A percentile compares a stretch with the other conserved stretches of the same genome.
These are phyloP conservation scores for Esteya vermicola DNA, from an alignment of 2,329 filamentous ascomycete genomes.

Conservation along the genomic window DNA sequence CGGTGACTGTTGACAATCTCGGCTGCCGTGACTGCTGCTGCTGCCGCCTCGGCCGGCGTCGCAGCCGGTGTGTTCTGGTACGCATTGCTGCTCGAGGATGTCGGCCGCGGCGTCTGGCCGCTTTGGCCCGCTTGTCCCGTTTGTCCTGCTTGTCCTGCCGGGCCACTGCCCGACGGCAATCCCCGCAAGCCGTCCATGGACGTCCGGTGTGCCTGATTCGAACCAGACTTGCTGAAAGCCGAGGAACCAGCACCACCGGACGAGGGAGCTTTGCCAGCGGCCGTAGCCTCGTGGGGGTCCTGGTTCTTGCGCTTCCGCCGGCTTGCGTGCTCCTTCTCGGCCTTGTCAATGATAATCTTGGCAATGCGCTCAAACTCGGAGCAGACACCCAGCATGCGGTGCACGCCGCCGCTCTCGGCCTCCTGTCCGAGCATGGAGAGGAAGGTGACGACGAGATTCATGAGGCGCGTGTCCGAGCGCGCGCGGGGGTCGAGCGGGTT, in stretches of 20 bases:
- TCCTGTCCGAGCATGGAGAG: slow-evolving; percentile 79
- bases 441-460: slow-evolving; percentile 88
- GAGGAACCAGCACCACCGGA: background rate
- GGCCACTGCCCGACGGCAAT: too few relatives aligned
- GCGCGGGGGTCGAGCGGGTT: slow-evolving; percentile 84
- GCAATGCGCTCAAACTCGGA: slow-evolving; percentile 95
- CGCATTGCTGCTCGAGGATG: slow-evolving; percentile 6
- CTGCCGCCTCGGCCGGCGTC: slow-evolving; percentile 9
- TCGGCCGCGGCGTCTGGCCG: slow-evolving; percentile 6
- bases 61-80: slow-evolving; percentile 9
- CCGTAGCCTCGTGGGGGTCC: slow-evolving; percentile 11
- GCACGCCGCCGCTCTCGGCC: slow-evolving; percentile 77
- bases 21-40: slow-evolving; percentile 8
- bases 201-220: too few relatives aligned
- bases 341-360: slow-evolving; percentile 77
- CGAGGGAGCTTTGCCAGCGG: slow-evolving; percentile 13
- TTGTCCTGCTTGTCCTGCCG: too few relatives aligned
- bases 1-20: slow-evolving; percentile 12
- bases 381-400: slow-evolving; percentile 86
- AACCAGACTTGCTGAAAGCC: too few relatives aligned
- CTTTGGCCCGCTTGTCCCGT: background rate
- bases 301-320: slow-evolving; percentile 74
- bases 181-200: too few relatives aligned
- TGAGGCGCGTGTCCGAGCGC: slow-evolving; percentile 75
- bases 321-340: slow-evolving; percentile 68